Percentiles rank a stretch among this genome's conserved stretches.
phyloP scores from a whole-genome alignment of 2,329 filamentous ascomycete genomes.

The Stemphylium lycopersici region DNA sequence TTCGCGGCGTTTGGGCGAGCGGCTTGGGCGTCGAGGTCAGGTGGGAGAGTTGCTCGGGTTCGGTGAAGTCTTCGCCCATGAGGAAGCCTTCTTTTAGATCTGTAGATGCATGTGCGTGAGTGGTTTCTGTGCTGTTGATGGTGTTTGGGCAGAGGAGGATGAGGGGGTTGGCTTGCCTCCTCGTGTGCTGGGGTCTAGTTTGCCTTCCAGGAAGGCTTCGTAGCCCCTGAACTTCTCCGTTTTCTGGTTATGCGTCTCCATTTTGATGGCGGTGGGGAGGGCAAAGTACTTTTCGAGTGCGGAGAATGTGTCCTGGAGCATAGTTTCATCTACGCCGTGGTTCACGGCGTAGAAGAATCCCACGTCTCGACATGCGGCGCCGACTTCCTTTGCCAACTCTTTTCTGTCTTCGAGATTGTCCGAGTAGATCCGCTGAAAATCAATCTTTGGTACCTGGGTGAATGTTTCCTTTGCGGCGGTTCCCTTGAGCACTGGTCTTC shows the following conservation, averaged over 20 bases:
- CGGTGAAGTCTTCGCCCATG: slow-evolving; percentile 45
- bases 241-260: slow-evolving; percentile 47
- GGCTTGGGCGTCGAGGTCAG: slow-evolving; percentile 20
- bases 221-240: slow-evolving; percentile 45
- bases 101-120: slow-evolving; percentile 4
- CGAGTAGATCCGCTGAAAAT: slow-evolving; percentile 40
- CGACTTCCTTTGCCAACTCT: slow-evolving; percentile 38
- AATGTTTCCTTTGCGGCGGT: slow-evolving; percentile 33
- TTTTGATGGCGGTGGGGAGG: slow-evolving; percentile 41
- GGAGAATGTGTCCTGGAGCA: slow-evolving; percentile 38
- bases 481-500: slow-evolving; percentile 34
- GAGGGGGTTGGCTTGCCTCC: slow-evolving; percentile 28
- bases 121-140: too few species aligned
- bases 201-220: slow-evolving; percentile 46
- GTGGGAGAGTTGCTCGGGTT: slow-evolving; percentile 38
- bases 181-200: slow-evolving; percentile 43
- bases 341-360: slow-evolving; percentile 46
- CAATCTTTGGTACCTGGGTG: slow-evolving; percentile 36
- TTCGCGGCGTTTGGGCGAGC: slow-evolving; percentile 24
- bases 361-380: slow-evolving; percentile 40
- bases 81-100: slow-evolving; percentile 46
- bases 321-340: slow-evolving; percentile 35
- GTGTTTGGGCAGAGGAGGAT: neutral
- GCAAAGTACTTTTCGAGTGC: slow-evolving; percentile 41
- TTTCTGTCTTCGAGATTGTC: slow-evolving; percentile 29